phyloP scores from a whole-genome alignment of 768 basidiomycete genomes.

The Auriculariales sp. region DNA sequence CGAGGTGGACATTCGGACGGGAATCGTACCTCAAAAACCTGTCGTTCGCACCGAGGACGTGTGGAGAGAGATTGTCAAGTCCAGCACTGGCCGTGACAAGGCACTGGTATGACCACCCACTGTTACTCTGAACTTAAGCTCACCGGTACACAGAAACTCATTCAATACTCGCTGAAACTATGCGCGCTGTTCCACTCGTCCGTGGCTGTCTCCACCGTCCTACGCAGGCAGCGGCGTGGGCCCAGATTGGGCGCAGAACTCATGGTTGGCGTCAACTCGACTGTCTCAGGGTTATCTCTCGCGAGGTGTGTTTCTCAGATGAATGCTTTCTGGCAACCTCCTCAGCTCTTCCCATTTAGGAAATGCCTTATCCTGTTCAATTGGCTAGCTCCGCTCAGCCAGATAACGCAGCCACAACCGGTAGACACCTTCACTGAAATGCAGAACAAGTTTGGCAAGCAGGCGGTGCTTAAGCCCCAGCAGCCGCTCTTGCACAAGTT shows the following conservation, averaged over 20 bases:
- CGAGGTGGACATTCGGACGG: not conserved
- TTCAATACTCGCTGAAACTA: constrained; percentile 69
- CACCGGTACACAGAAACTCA: constrained; percentile 46
- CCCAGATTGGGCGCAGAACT: constrained; percentile 40
- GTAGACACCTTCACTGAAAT: constrained; percentile 43
- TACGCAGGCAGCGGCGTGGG: not conserved
- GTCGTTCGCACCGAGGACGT: constrained; percentile 46
- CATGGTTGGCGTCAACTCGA: constrained; percentile 42
- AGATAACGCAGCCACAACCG: constrained; percentile 54
- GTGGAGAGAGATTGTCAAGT: constrained; percentile 66
- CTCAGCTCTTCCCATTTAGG: constrained; percentile 22
- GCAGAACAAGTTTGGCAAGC: constrained; percentile 15
- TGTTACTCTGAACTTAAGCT: not conserved
- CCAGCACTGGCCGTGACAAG: constrained; percentile 73
- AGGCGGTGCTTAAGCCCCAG: constrained; percentile 12
- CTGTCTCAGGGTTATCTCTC: constrained; percentile 56
- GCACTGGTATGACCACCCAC: constrained; percentile 45
- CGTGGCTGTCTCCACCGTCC: constrained; percentile 1
- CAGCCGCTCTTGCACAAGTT: constrained; percentile 47
- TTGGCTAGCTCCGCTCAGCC: constrained; percentile 65
- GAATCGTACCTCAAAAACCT: not conserved
- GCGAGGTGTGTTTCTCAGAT: constrained; percentile 34
- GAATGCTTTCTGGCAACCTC: not conserved
- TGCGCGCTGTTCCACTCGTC: constrained; percentile 51
- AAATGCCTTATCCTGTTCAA: constrained; percentile 73